A percentile compares a stretch with the other conserved stretches of the same genome.
Conservation (phyloP, 768 basidiomycete species). For the Suillus cothurnatus region DNA sequence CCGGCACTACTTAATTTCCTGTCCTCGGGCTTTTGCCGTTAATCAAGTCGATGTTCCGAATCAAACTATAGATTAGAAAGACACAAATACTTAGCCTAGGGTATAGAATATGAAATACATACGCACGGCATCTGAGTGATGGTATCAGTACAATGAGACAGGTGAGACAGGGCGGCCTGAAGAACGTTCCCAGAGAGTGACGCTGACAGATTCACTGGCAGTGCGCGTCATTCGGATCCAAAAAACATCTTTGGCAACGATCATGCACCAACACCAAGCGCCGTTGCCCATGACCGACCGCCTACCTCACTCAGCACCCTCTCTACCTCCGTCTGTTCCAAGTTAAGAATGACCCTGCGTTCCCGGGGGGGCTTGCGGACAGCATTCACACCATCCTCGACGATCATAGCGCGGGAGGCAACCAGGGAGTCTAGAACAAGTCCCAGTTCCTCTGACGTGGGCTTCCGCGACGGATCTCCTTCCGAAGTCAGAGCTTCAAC, state of each 20-base stretch:
- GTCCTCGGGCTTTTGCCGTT: not conserved
- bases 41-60: not conserved
- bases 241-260: not conserved
- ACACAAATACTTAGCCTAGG: constrained; percentile 3
- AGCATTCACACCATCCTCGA: constrained; percentile 62
- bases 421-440: constrained; percentile 76
- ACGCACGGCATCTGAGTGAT: not conserved
- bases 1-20: not conserved
- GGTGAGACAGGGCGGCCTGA: not conserved
- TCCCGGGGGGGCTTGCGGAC: constrained; percentile 63
- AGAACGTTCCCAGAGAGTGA: not conserved
- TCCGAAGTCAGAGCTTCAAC: constrained; percentile 61
- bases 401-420: constrained; percentile 74
- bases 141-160: not conserved
- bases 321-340: constrained; percentile 85
- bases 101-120: not conserved
- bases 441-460: constrained; percentile 62
- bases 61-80: not conserved
- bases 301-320: constrained; percentile 83
- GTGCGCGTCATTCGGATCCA: not conserved
- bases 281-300: constrained; percentile 65
- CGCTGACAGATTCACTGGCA: not conserved
- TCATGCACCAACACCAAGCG: constrained; percentile 27
- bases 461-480: constrained; percentile 58
- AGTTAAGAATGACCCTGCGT: constrained; percentile 73